Base-by-base conservation (phyloP, 192 early-diverging fungal species). In the Coemansia sp. region DNA sequence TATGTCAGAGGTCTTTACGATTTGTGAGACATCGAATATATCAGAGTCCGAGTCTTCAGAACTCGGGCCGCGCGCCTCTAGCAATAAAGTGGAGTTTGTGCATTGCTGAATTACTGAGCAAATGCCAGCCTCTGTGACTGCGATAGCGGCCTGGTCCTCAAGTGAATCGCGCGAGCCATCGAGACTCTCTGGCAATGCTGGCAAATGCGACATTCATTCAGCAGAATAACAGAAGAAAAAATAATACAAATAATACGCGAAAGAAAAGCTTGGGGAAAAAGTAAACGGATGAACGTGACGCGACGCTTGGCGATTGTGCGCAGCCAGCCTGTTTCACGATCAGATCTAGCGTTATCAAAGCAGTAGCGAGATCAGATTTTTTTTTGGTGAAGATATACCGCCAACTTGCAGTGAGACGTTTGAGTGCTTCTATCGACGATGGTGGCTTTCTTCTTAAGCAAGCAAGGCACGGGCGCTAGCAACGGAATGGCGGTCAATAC, bases 21-120 rank as follows among this genome's bases (percentile, higher is more conserved):
- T 77, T 9, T 65, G 75, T 5, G 47, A 36, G 1, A 59, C 45
- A 36, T 77, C 65, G 15, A 77, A 25, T 0, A 25, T 24, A 2
- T 77, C 75, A 5, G 75, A 71, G 39, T 67, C 75, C 1, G 19
- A 59, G 51, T 31, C 51, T 12, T 54, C 51, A 12, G 15, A n/a
- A n/a, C n/a, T n/a, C n/a, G n/a, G n/a, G n/a, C n/a, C n/a, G n/a
- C n/a, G n/a, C n/a, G n/a, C n/a, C n/a, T n/a, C n/a, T n/a, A n/a
- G 29, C 7, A 53, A 53, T 12, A 54, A 7, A 6, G 29, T 54
- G 51, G 27, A 32, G 7, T 54, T 54, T 17, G 51, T 17, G 6
- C 25, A n/a, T 54, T 29, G 12, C 27, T 54, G 51, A 31, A n/a
- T n/a, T n/a, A n/a, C n/a, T n/a, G n/a, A n/a, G n/a, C n/a, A n/a